Percentiles rank a stretch among this genome's conserved stretches.
Evolutionary conservation across 768 basidiomycete genomes (phyloP).

Genomic region (Lentinula raphanica): DNA sequence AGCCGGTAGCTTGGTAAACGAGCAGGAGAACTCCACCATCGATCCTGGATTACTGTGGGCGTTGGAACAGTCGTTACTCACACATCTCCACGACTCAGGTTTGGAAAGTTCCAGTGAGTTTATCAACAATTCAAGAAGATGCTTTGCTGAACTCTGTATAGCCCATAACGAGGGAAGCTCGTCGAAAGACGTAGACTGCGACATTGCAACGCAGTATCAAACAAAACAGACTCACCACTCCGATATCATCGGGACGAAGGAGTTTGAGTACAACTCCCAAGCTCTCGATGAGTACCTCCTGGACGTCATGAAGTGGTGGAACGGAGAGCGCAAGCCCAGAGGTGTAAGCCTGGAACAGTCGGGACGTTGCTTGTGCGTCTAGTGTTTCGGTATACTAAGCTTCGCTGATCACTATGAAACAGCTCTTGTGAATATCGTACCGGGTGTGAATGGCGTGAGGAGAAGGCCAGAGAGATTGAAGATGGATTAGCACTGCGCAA

Average conservation of each 20-base stretch:
- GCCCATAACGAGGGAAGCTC: background rate
- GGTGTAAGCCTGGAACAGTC: constrained; percentile 64
- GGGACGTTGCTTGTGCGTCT: constrained; percentile 61
- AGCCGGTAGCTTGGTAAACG: constrained; percentile 6
- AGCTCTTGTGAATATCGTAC: constrained; percentile 70
- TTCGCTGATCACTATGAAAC: background rate
- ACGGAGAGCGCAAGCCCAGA: constrained; percentile 56
- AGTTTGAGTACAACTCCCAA: constrained; percentile 48
- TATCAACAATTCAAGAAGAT: no score
- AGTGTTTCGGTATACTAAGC: background rate
- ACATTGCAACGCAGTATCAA: background rate
- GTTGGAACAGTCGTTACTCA: constrained; percentile 22
- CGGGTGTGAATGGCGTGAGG: constrained; percentile 79
- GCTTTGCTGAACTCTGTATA: background rate
- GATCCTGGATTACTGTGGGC: constrained; percentile 24
- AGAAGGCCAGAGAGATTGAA: constrained; percentile 37
- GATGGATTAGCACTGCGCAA: background rate
- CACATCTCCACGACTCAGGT: background rate
- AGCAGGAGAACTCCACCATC: constrained; percentile 1
- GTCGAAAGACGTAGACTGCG: background rate
- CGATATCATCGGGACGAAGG: constrained; percentile 60
- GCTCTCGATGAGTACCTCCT: constrained; percentile 50
- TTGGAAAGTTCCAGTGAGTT: background rate
- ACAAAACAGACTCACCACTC: constrained; percentile 9
- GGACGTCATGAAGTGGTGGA: constrained; percentile 70